Conservation (phyloP, 1,139 yeast genomes). For the Pichia sp. region DNA sequence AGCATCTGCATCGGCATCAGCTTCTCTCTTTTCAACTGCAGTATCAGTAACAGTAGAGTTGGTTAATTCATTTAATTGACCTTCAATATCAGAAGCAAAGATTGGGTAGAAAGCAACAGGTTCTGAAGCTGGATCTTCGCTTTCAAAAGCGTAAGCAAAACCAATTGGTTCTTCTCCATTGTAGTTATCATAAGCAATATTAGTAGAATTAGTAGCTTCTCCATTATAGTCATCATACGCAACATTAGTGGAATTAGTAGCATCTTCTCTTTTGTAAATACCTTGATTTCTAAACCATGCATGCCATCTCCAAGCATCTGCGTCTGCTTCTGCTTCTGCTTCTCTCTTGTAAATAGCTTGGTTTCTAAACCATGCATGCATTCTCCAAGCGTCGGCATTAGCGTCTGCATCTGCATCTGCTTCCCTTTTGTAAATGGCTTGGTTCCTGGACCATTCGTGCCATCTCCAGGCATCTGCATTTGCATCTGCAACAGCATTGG, state of each 20-base stretch:
- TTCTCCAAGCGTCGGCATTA: background rate
- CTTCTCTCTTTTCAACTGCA: conserved; percentile 18
- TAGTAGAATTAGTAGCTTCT: too few relatives aligned
- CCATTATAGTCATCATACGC: too few relatives aligned
- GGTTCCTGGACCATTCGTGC: conserved; percentile 9
- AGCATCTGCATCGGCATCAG: conserved; percentile 15
- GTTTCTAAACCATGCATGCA: background rate
- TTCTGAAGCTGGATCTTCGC: conserved; percentile 8
- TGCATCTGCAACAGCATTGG: conserved; percentile 11
- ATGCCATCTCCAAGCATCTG: conserved; percentile 10
- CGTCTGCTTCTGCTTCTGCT: conserved; percentile 16
- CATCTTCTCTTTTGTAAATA: conserved; percentile 9
- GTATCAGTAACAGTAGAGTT: conserved; percentile 3
- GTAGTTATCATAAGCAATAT: conserved; percentile 11
- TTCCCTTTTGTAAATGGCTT: conserved; percentile 22
- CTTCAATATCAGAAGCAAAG: conserved; percentile 14
- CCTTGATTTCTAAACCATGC: background rate
- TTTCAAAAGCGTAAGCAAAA: conserved; percentile 8
- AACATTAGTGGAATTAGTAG: background rate
- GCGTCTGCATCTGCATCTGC: conserved; percentile 14
- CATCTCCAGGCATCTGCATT: conserved; percentile 16
- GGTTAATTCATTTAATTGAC: background rate
- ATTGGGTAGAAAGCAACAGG: conserved; percentile 16
- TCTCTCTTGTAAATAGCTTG: conserved; percentile 12
- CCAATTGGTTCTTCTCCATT: conserved; percentile 14